Base-by-base conservation (phyloP, 768 basidiomycete genomes). In the Boletus insuetus region DNA sequence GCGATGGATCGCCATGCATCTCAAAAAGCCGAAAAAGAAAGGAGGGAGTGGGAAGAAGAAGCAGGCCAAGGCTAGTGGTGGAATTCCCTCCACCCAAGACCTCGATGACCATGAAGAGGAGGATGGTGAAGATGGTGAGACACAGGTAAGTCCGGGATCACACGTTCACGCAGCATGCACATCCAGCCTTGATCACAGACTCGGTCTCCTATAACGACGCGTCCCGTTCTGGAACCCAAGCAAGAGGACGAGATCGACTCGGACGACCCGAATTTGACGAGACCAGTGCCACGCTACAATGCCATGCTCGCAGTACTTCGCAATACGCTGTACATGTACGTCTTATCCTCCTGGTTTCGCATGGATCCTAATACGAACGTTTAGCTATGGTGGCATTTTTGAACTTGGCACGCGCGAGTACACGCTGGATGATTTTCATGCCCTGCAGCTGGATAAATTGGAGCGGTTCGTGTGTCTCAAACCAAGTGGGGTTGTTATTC, bases 361-460 rank as follows among this genome's bases (percentile, higher is more conserved):
- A 13, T 13, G 34, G 16, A 42, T 9, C 0, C 46, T 53, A 8
- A 55, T 35, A 29, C 39, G 19, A 3, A 11, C 26, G 14, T 48
- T 55, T 35, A 90, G 91, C 52, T 95, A 95, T 63, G 92, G 94
- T 11, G 93, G 94, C 0, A 95, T 95, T 17, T 88, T 84, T 61
- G 94, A 96, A 69, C 79, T 82, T 16, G 88, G 91, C 0, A 78
- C 87, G 13, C 81, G 83, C 22, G 94, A 97, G 69, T 94, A 89
- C 60, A 95, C 93, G 0, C 75, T 97, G 7, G 92, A 94, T 64
- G 94, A 96, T 63, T 97, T 95, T 64, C 77, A 93, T 70, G 77
- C 82, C 2, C 71, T 97, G 12, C 81, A 85, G 54, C 77, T 97
- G 19, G 92, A 94, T 64, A 95, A 95, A 69, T 74, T 95, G 71